phyloP scores from a whole-genome alignment of 176 grass and related monocot species.

The Oryza longistaminata region DNA sequence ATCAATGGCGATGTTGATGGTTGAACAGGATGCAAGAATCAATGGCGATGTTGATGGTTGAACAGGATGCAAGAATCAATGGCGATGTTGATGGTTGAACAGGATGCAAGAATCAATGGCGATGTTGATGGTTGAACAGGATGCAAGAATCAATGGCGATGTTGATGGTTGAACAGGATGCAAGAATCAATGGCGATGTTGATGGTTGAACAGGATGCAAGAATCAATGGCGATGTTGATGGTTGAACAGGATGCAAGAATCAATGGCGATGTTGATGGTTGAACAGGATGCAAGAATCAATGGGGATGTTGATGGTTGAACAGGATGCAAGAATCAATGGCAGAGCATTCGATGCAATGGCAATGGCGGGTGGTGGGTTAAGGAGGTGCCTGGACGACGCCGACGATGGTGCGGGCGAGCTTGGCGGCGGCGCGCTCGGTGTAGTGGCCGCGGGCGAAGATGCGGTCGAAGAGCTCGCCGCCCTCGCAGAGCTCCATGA shows the following conservation, averaged over 20 bases:
- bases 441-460: slow-evolving; percentile 56
- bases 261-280: not conserved
- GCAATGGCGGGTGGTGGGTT: no score
- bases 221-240: not conserved
- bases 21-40: not conserved
- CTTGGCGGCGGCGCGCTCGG: slow-evolving; percentile 68
- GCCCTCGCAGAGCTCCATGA: slow-evolving; percentile 77
- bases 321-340: not conserved
- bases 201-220: not conserved
- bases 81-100: not conserved
- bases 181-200: no score
- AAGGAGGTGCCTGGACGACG: slow-evolving; percentile 57
- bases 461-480: slow-evolving; percentile 80
- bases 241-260: not conserved
- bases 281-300: not conserved
- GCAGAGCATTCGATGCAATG: no score
- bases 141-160: no score
- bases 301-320: not conserved
- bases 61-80: not conserved
- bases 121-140: not conserved
- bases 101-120: no score
- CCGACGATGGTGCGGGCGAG: slow-evolving; percentile 65
- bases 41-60: not conserved
- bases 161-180: not conserved
- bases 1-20: not conserved